A percentile compares a stretch with the other conserved stretches of the same genome.
phyloP scores from a whole-genome alignment of 768 basidiomycete genomes.

The Naganishia vaughanmartiniae region DNA sequence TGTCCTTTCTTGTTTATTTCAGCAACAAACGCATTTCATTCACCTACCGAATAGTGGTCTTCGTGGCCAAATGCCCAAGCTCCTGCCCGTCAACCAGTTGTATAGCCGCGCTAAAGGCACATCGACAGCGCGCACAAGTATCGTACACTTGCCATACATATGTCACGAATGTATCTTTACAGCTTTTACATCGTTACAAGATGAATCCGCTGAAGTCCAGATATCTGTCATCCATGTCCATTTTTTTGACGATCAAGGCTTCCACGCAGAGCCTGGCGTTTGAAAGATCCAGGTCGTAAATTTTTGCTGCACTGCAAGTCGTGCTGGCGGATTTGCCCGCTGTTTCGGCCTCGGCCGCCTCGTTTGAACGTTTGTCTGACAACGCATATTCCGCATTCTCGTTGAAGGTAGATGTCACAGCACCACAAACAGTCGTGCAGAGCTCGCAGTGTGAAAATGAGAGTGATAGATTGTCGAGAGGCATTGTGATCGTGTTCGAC shows the following conservation, averaged over 20 bases:
- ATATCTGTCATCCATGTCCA: conserved; percentile 31
- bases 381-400: background rate
- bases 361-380: background rate
- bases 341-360: background rate
- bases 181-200: background rate
- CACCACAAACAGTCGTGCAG: background rate
- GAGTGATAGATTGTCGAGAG: conserved; percentile 46
- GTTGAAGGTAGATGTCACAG: background rate
- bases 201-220: conserved; percentile 23
- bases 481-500: conserved; percentile 40
- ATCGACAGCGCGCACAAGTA: too few species aligned
- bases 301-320: background rate
- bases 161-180: background rate
- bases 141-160: background rate
- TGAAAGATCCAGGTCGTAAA: background rate
- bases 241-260: conserved; percentile 48
- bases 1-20: too few species aligned
- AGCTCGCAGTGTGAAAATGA: conserved; percentile 44
- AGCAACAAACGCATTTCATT: too few species aligned
- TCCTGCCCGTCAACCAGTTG: background rate
- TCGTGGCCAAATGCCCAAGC: too few species aligned
- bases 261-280: conserved; percentile 49
- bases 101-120: background rate
- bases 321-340: background rate
- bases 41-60: too few species aligned